Conservation (phyloP, 192 early-diverging fungal genomes). For the Podila clonocystis region DNA sequence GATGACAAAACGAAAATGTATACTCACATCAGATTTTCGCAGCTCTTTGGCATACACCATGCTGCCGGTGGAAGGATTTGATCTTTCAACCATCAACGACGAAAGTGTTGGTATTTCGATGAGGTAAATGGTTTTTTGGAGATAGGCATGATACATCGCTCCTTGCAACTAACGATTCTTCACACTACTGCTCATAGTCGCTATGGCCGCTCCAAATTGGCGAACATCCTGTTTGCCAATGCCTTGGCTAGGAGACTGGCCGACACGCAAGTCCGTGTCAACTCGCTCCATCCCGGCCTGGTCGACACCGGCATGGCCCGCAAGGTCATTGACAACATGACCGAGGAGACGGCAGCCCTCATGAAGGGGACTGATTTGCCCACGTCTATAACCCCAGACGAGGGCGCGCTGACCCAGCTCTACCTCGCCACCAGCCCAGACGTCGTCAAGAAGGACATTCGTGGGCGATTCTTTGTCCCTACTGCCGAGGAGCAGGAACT, state of each 20-base stretch:
- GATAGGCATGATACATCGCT: no score
- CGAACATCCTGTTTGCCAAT: constrained; percentile 55
- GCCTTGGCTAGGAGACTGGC: constrained; percentile 41
- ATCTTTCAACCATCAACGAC: constrained; percentile 49
- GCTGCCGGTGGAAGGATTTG: constrained; percentile 18
- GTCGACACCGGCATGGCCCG: constrained; percentile 3
- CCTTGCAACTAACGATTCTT: no score
- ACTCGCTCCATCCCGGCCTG: constrained; percentile 57
- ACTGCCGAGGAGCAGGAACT: not conserved
- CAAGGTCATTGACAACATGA: constrained; percentile 7
- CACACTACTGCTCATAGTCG: not conserved
- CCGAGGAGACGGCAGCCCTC: not conserved
- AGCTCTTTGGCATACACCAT: constrained; percentile 8
- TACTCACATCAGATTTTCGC: not conserved
- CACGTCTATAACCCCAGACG: not conserved
- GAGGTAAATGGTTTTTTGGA: not conserved
- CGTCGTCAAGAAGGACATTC: constrained; percentile 45
- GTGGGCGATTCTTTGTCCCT: constrained; percentile 12
- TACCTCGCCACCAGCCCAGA: constrained; percentile 60
- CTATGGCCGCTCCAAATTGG: constrained; percentile 60
- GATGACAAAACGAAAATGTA: not conserved
- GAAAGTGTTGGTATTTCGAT: constrained; percentile 10
- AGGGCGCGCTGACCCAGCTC: constrained; percentile 55
- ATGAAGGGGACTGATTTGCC: not conserved
- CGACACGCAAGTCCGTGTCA: constrained; percentile 20